A percentile compares a stretch with the other conserved stretches of the same genome.
Conservation (phyloP, 805 yeast species). For the Nakazawaea pomicola region DNA sequence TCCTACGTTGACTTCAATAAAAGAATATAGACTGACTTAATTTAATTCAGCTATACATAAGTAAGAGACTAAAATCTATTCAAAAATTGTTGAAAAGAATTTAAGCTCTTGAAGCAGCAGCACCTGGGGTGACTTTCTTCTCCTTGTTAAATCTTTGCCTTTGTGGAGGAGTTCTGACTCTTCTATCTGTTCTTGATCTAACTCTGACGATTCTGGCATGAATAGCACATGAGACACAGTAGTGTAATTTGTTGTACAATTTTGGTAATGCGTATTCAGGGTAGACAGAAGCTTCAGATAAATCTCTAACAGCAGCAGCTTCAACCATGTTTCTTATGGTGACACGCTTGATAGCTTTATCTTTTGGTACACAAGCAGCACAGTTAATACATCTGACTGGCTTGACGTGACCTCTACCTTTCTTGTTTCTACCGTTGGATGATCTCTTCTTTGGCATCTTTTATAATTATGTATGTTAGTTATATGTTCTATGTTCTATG, state of each 20-base stretch:
- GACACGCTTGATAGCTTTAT: constrained; percentile 99
- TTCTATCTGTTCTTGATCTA: constrained; percentile 98
- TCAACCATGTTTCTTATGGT: constrained; percentile 99
- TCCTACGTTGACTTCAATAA: no score
- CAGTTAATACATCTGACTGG: constrained; percentile 99
- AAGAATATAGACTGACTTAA: no score
- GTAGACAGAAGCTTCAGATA: constrained; percentile 99
- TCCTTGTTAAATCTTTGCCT: constrained; percentile 98
- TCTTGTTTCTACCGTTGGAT: constrained; percentile 99
- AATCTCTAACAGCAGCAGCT: constrained; percentile 99
- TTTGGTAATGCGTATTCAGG: constrained; percentile 99
- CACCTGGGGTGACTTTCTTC: constrained; percentile 94
- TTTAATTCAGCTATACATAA: no score
- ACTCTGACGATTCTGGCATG: constrained; percentile 99
- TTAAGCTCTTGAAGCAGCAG: constrained; percentile 93
- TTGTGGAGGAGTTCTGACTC: constrained; percentile 97
- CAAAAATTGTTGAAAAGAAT: no score
- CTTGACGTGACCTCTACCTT: constrained; percentile 99
- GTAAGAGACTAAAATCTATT: no score
- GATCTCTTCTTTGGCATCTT: constrained; percentile 99
- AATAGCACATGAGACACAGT: constrained; percentile 99
- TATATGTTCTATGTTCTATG: no score
- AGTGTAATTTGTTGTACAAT: constrained; percentile 99
- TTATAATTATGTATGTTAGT: neutral
- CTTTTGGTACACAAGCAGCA: constrained; percentile 99